Conservation (phyloP, 2,329 filamentous ascomycete species). For the Atkinsonella hypoxylon region DNA sequence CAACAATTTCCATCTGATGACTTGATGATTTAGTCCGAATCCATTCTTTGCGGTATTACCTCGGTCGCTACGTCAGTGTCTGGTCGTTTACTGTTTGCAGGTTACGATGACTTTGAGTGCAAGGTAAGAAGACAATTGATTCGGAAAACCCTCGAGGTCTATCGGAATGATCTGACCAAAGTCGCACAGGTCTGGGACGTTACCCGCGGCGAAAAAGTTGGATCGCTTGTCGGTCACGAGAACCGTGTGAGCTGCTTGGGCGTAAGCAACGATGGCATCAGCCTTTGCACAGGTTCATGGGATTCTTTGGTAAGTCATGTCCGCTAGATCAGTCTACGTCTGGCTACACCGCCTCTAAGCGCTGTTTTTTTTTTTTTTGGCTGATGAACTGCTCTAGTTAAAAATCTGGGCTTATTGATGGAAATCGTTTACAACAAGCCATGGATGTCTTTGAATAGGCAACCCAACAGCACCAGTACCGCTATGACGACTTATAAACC, state of each 20-base stretch:
- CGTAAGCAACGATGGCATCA: conserved; percentile 98
- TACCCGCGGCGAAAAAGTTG: conserved; percentile 91
- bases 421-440: conserved; percentile 10
- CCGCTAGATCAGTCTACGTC: too few species aligned
- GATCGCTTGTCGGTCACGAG: conserved; percentile 91
- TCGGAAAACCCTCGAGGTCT: too few species aligned
- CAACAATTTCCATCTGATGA: conserved; percentile 3
- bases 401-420: conserved; percentile 76
- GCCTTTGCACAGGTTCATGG: conserved; percentile 98
- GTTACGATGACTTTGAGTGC: conserved; percentile 99
- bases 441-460: conserved; percentile 17
- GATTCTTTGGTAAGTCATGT: conserved; percentile 76
- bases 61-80: conserved; percentile 97
- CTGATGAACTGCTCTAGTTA: conserved; percentile 39
- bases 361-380: background rate
- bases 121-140: conserved; percentile 77
- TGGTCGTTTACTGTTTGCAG: conserved; percentile 85
- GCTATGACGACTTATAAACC: conserved; percentile 13
- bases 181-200: conserved; percentile 84
- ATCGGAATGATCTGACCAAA: too few species aligned
- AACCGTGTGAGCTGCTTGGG: conserved; percentile 98
- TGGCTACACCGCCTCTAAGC: background rate
- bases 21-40: conserved; percentile 59
- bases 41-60: conserved; percentile 94
- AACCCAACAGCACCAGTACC: conserved; percentile 16